Conservation (phyloP, 2,329 filamentous ascomycete genomes). For the Tolypocladium guangdongense region DNA sequence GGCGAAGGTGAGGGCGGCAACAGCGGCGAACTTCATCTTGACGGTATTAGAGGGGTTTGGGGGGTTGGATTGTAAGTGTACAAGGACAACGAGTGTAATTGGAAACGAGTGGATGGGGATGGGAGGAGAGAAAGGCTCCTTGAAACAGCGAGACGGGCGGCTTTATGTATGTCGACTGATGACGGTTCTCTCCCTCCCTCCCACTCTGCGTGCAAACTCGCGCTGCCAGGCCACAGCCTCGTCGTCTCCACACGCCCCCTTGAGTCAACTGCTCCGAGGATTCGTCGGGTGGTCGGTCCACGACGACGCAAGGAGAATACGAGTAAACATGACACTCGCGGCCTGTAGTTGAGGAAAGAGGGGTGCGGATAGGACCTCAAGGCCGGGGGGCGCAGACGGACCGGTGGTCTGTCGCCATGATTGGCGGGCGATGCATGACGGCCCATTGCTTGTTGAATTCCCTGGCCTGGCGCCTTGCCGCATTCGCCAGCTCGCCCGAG, state of each 20-base stretch:
- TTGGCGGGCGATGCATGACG: neutral
- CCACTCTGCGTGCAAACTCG: neutral
- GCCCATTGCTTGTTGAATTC: neutral
- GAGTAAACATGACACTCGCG: neutral
- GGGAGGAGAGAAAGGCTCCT: neutral
- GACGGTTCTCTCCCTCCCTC: neutral
- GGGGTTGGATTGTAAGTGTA: slow-evolving; percentile 3
- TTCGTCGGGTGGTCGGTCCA: neutral
- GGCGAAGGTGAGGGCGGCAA: slow-evolving; percentile 22
- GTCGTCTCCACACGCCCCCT: neutral
- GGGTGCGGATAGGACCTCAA: neutral
- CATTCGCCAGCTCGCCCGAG: slow-evolving; percentile 1
- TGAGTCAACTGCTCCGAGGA: neutral
- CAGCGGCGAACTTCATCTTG: slow-evolving; percentile 27
- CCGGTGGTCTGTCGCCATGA: neutral
- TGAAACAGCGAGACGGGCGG: slow-evolving; percentile 7
- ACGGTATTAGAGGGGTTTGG: slow-evolving; percentile 4
- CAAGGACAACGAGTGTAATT: slow-evolving; percentile 19
- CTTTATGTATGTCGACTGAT: slow-evolving; percentile 19
- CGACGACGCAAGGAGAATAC: neutral
- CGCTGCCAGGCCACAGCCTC: neutral
- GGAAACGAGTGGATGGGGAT: slow-evolving; percentile 19
- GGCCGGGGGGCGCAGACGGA: neutral
- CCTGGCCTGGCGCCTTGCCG: neutral
- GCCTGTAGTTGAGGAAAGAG: neutral